phyloP scores from a whole-genome alignment of 768 basidiomycete species.

The Collybia mongolica region DNA sequence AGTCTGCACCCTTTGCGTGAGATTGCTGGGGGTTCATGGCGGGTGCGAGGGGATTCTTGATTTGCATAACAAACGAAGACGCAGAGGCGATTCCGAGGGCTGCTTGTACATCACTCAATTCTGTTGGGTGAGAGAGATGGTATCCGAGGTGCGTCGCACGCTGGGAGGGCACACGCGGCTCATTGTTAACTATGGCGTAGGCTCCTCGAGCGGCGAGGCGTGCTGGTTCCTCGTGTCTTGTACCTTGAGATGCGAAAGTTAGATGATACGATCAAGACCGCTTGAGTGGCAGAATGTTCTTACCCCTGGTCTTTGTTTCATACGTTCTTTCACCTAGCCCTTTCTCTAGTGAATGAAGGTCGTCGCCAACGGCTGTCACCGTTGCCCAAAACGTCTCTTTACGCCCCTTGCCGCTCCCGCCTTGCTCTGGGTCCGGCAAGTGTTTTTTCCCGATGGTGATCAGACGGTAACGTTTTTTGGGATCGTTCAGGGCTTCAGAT shows the following conservation, averaged over 20 bases:
- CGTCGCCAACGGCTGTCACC: slow-evolving; percentile 48
- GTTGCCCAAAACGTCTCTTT: slow-evolving; percentile 54
- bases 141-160: slow-evolving; percentile 58
- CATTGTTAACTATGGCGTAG: slow-evolving; percentile 57
- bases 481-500: slow-evolving; percentile 24
- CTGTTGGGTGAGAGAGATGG: slow-evolving; percentile 51
- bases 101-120: slow-evolving; percentile 52
- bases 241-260: slow-evolving; percentile 27
- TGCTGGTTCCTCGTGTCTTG: slow-evolving; percentile 48
- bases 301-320: slow-evolving; percentile 62
- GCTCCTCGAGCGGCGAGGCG: slow-evolving; percentile 57
- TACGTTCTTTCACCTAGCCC: slow-evolving; percentile 51
- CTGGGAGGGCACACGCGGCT: slow-evolving; percentile 39
- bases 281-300: slow-evolving; percentile 1
- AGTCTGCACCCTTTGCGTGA: slow-evolving; percentile 35
- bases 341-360: slow-evolving; percentile 44
- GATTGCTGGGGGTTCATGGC: slow-evolving; percentile 29
- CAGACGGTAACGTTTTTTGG: slow-evolving; percentile 48
- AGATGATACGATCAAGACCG: not conserved
- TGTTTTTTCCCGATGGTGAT: slow-evolving; percentile 59
- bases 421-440: slow-evolving; percentile 44
- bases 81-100: slow-evolving; percentile 52
- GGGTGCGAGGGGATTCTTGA: slow-evolving; percentile 59
- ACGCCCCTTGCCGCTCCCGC: slow-evolving; percentile 27
- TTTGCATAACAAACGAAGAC: slow-evolving; percentile 56